Conservation (phyloP, 345 rosid genomes). For the Anacardium occidentale region DNA sequence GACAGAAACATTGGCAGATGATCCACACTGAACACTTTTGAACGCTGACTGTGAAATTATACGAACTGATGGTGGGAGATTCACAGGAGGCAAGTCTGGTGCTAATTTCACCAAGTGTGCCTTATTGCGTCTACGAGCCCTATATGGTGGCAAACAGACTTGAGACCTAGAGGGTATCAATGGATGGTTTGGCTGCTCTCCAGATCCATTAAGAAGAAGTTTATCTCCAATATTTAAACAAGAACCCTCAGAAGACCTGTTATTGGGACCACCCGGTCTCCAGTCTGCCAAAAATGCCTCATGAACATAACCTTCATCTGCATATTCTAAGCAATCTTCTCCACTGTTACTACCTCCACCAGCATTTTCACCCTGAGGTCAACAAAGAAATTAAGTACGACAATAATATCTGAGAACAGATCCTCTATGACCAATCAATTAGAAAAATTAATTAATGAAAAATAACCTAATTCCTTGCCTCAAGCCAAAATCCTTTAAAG, state of each 20-base stretch:
- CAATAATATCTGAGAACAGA: constrained; percentile 18
- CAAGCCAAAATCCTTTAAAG: background rate
- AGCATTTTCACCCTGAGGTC: constrained; percentile 40
- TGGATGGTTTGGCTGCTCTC: constrained; percentile 26
- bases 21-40: constrained; percentile 40
- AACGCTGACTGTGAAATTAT: constrained; percentile 71
- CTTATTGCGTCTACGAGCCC: constrained; percentile 43
- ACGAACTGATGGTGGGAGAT: constrained; percentile 90
- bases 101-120: constrained; percentile 77
- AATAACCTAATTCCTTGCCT: background rate
- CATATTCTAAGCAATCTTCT: constrained; percentile 53
- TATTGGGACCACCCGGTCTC: constrained; percentile 54
- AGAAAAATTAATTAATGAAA: background rate
- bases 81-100: constrained; percentile 89
- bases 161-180: constrained; percentile 38
- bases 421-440: constrained; percentile 10
- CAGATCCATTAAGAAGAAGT: too few species aligned
- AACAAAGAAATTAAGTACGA: background rate
- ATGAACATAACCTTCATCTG: constrained; percentile 71
- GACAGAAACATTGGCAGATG: constrained; percentile 32
- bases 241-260: constrained; percentile 29
- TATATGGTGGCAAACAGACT: constrained; percentile 39
- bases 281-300: constrained; percentile 86
- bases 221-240: background rate
- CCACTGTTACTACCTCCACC: constrained; percentile 51